Conservation (phyloP, 768 basidiomycete species). For the Agaricus sinodeliciosus region DNA sequence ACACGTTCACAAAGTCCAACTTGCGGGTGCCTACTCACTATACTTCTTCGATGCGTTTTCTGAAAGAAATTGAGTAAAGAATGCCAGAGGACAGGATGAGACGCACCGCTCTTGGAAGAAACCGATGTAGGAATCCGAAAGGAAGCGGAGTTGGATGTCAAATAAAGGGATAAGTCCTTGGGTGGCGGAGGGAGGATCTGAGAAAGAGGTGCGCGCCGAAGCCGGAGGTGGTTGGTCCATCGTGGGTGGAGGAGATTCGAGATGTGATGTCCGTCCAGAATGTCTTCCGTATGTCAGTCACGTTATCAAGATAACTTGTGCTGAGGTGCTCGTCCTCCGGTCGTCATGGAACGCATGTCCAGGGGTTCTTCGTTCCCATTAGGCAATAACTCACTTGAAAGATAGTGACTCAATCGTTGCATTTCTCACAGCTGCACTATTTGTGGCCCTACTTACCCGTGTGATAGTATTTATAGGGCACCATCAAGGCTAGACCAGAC, state of each 20-base stretch:
- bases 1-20: background rate
- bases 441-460: background rate
- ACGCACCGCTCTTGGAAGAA: constrained; percentile 84
- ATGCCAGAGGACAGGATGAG: constrained; percentile 6
- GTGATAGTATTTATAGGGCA: too few species aligned
- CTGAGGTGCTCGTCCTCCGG: background rate
- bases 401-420: background rate
- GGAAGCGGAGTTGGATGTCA: constrained; percentile 60
- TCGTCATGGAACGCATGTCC: background rate
- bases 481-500: background rate
- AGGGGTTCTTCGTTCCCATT: background rate
- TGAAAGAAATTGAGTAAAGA: constrained; percentile 24
- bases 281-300: background rate
- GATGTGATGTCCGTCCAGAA: too few species aligned
- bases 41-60: constrained; percentile 77
- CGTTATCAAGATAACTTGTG: constrained; percentile 1
- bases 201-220: constrained; percentile 33
- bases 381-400: background rate
- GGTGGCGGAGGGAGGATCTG: constrained; percentile 23
- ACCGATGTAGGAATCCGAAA: constrained; percentile 70
- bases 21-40: constrained; percentile 48
- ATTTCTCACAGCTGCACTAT: background rate
- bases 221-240: constrained; percentile 29
- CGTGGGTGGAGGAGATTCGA: background rate
- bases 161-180: constrained; percentile 65